Evolutionary conservation across 495 filamentous ascomycete species (phyloP).

Genomic region (Penicillium canariense): DNA sequence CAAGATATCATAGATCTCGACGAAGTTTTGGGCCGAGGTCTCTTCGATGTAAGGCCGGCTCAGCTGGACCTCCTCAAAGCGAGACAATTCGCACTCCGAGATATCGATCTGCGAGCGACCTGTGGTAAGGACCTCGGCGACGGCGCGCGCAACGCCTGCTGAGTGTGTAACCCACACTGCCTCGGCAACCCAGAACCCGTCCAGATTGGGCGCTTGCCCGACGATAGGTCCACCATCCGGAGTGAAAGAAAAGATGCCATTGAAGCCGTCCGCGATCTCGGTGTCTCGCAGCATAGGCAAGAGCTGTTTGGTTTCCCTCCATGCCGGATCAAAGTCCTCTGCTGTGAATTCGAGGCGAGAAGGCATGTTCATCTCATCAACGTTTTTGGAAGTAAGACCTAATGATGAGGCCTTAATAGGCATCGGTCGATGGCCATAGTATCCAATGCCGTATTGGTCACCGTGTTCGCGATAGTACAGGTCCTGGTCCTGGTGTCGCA

Average conservation of each 20-base stretch:
- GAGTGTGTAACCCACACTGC: constrained; percentile 57
- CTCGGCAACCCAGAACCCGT: constrained; percentile 53
- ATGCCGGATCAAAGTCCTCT: constrained; percentile 50
- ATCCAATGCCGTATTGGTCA: constrained; percentile 51
- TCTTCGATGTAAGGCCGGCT: constrained; percentile 43
- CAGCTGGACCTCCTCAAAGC: constrained; percentile 50
- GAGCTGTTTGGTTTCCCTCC: constrained; percentile 43
- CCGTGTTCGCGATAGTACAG: constrained; percentile 56
- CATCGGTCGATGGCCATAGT: constrained; percentile 53
- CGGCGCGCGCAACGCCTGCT: constrained; percentile 49
- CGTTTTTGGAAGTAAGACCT: constrained; percentile 40
- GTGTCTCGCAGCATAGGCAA: constrained; percentile 41
- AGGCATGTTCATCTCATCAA: constrained; percentile 52
- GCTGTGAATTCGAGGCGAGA: constrained; percentile 48
- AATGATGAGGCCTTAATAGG: constrained; percentile 43
- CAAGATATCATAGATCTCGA: constrained; percentile 53
- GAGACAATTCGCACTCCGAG: constrained; percentile 47
- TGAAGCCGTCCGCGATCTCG: constrained; percentile 49
- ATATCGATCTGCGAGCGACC: constrained; percentile 46
- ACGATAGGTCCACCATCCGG: constrained; percentile 51
- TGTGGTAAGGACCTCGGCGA: constrained; percentile 47
- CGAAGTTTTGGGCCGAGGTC: constrained; percentile 50
- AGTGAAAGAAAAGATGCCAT: constrained; percentile 54
- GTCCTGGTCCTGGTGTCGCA: constrained; percentile 52
- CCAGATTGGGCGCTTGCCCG: constrained; percentile 45